A percentile compares a stretch with the other conserved stretches of the same genome.
Evolutionary conservation across 306 rosid genomes (phyloP).

Genomic region (Cicer bijugum): DNA sequence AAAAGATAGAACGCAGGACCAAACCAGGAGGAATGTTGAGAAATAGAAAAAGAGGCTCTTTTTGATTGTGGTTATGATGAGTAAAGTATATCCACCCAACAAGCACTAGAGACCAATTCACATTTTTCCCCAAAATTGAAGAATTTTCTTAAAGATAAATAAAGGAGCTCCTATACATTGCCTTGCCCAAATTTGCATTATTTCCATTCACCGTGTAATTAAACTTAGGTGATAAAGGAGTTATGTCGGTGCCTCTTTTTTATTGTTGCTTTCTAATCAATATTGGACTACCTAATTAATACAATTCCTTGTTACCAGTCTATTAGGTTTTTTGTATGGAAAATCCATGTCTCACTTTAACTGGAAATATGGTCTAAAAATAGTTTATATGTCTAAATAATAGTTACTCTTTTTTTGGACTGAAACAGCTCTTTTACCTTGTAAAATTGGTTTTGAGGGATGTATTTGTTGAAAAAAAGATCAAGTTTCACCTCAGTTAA

Average conservation of each 20-base stretch:
- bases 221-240: slow-evolving; percentile 1
- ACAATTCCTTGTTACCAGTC: slow-evolving; percentile 7
- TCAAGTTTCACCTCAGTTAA: too few relatives aligned
- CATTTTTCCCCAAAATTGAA: slow-evolving; percentile 44
- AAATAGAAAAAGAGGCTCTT: slow-evolving; percentile 50
- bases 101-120: slow-evolving; percentile 48
- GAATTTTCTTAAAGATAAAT: slow-evolving; percentile 39
- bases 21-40: slow-evolving; percentile 46
- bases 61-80: slow-evolving; percentile 76
- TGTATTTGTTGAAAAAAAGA: too few relatives aligned
- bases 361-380: background rate
- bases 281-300: slow-evolving; percentile 13
- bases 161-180: slow-evolving; percentile 45
- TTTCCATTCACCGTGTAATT: slow-evolving; percentile 42
- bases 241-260: slow-evolving; percentile 21
- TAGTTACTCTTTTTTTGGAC: background rate
- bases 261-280: slow-evolving; percentile 15
- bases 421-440: background rate
- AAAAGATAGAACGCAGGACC: slow-evolving; percentile 45
- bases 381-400: background rate
- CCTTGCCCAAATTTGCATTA: slow-evolving; percentile 45
- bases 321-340: background rate
- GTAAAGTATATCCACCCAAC: slow-evolving; percentile 58
- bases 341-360: background rate
- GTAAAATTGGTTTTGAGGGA: too few relatives aligned